These are phyloP conservation scores for Colletotrichum sp. DNA, from an alignment of 2,329 filamentous ascomycete genomes.

Conservation along the genomic window DNA sequence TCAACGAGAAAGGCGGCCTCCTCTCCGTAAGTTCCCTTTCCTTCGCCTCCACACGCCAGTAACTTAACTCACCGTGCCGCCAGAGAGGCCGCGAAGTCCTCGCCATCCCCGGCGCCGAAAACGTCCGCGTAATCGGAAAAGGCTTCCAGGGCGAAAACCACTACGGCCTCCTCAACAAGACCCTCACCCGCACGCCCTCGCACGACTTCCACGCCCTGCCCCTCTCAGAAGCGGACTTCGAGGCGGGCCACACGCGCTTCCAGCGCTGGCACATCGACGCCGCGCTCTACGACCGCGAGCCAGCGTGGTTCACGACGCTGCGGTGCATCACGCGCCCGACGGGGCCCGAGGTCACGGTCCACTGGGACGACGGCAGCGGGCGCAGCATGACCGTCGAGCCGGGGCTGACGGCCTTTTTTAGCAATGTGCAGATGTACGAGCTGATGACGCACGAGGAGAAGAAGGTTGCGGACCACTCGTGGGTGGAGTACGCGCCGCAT, in stretches of 20 bases:
- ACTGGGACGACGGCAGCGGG: not conserved
- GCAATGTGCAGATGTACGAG: not conserved
- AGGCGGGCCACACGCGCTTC: slow-evolving; percentile 46
- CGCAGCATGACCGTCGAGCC: not conserved
- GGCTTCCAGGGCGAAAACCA: slow-evolving; percentile 49
- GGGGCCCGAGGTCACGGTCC: slow-evolving; percentile 34
- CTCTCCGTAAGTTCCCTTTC: too few relatives aligned
- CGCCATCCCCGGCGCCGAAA: slow-evolving; percentile 46
- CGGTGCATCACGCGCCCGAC: slow-evolving; percentile 42
- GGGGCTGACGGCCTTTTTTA: not conserved
- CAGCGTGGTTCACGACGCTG: slow-evolving; percentile 47
- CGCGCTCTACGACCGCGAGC: slow-evolving; percentile 45
- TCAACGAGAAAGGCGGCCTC: slow-evolving; percentile 43
- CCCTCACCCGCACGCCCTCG: slow-evolving; percentile 30
- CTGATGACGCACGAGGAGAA: not conserved
- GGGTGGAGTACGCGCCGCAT: not conserved
- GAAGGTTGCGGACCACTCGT: not conserved
- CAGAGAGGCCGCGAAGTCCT: slow-evolving; percentile 30
- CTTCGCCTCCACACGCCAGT: too few relatives aligned
- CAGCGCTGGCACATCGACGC: slow-evolving; percentile 56
- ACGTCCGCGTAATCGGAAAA: slow-evolving; percentile 50
- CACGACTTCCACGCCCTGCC: slow-evolving; percentile 42
- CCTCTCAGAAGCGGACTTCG: slow-evolving; percentile 38
- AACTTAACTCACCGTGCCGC: too few relatives aligned
- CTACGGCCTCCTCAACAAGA: slow-evolving; percentile 45